A percentile compares a stretch with the other conserved stretches of the same genome.
Evolutionary conservation across 805 yeast genomes (phyloP).

Genomic region (Teunomyces cretensis): DNA sequence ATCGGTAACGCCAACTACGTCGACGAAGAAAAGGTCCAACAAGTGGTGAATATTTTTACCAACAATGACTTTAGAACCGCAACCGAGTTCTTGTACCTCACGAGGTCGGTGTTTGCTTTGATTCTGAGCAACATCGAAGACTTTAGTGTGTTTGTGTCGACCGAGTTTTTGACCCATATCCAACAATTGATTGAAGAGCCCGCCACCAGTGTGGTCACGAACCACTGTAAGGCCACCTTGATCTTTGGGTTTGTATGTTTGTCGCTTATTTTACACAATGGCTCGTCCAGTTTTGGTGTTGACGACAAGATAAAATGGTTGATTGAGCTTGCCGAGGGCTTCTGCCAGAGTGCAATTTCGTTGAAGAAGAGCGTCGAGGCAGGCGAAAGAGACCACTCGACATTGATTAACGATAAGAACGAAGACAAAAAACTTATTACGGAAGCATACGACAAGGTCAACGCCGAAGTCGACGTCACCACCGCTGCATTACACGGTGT

Average conservation of each 20-base stretch:
- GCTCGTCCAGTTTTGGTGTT: slow-evolving; percentile 49
- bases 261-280: slow-evolving; percentile 45
- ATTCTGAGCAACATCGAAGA: slow-evolving; percentile 52
- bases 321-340: slow-evolving; percentile 45
- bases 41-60: slow-evolving; percentile 34
- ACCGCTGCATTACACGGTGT: slow-evolving; percentile 48
- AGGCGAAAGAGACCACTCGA: slow-evolving; percentile 45
- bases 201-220: slow-evolving; percentile 31
- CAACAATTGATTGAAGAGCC: slow-evolving; percentile 34
- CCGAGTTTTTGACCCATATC: slow-evolving; percentile 29
- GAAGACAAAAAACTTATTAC: slow-evolving; percentile 34
- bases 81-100: slow-evolving; percentile 42
- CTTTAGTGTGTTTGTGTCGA: slow-evolving; percentile 38
- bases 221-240: slow-evolving; percentile 37
- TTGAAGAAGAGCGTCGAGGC: slow-evolving; percentile 33
- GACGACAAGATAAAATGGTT: slow-evolving; percentile 46
- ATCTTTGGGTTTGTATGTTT: slow-evolving; percentile 40
- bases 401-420: slow-evolving; percentile 34
- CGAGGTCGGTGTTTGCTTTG: slow-evolving; percentile 41
- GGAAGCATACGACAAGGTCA: slow-evolving; percentile 31
- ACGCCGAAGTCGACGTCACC: slow-evolving; percentile 36
- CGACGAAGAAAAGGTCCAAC: slow-evolving; percentile 33
- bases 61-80: slow-evolving; percentile 34
- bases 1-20: slow-evolving; percentile 38
- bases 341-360: slow-evolving; percentile 27